Evolutionary conservation across 805 yeast species (phyloP).

Genomic region (Suhomyces xylopsoci): DNA sequence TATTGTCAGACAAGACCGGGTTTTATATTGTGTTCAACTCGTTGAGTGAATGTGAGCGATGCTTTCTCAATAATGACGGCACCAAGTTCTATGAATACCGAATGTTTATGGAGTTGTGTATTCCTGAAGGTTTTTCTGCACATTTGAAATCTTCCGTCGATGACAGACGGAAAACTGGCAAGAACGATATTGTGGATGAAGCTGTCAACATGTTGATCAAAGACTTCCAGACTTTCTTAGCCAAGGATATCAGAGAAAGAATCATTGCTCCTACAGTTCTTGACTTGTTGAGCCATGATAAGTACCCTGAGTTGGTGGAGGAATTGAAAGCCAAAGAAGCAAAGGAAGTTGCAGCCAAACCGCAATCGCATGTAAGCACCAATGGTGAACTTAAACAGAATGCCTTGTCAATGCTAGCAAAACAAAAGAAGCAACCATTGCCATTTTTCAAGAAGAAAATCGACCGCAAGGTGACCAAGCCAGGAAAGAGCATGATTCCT

Average conservation of each 20-base stretch:
- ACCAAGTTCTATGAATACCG: conserved; percentile 44
- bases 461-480: conserved; percentile 18
- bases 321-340: conserved; percentile 34
- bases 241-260: conserved; percentile 72
- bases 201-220: conserved; percentile 56
- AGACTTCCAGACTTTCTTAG: conserved; percentile 61
- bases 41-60: conserved; percentile 53
- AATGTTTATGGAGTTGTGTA: conserved; percentile 56
- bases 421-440: conserved; percentile 18
- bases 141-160: conserved; percentile 11
- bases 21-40: conserved; percentile 69
- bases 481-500: conserved; percentile 36
- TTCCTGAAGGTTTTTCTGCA: conserved; percentile 41
- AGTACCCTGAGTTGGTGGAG: conserved; percentile 48
- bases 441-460: conserved; percentile 36
- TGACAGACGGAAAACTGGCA: conserved; percentile 11
- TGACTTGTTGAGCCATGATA: conserved; percentile 55
- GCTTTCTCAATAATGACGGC: conserved; percentile 63
- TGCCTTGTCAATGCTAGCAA: conserved; percentile 25
- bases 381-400: conserved; percentile 18
- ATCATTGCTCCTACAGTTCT: conserved; percentile 67
- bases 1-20: conserved; percentile 62
- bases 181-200: conserved; percentile 47
- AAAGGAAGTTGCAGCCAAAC: conserved; percentile 20
- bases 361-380: conserved; percentile 8